Percentiles rank a stretch among this genome's conserved stretches.
These are phyloP conservation scores for Fusarium nanum DNA, from an alignment of 2,329 filamentous ascomycete species.

Conservation along the genomic window DNA sequence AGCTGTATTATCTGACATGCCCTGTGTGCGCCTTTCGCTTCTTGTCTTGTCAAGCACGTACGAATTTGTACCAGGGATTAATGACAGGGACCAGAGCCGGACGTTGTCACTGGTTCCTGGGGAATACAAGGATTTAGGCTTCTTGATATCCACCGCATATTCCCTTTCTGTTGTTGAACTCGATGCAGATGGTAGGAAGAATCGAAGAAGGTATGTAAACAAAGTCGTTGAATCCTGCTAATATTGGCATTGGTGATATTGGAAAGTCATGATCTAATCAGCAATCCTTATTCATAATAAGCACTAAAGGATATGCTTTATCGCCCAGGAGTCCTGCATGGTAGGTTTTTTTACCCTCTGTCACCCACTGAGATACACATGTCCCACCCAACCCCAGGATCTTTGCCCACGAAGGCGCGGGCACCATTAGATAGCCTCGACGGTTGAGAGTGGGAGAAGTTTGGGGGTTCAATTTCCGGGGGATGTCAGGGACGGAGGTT, in stretches of 20 bases:
- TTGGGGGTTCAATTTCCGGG: constrained; percentile 31
- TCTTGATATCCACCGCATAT: constrained; percentile 4
- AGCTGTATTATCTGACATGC: constrained; percentile 11
- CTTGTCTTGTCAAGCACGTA: constrained; percentile 8
- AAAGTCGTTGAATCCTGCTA: not conserved
- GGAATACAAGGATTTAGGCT: constrained; percentile 18
- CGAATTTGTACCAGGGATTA: constrained; percentile 15
- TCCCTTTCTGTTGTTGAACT: not conserved
- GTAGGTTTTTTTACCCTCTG: not conserved
- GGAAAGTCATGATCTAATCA: not conserved
- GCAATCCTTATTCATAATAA: not conserved
- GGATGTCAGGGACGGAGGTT: constrained; percentile 9
- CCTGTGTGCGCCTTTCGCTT: constrained; percentile 30
- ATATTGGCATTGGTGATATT: not conserved
- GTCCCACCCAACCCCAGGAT: constrained; percentile 43
- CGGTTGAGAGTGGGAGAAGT: constrained; percentile 33
- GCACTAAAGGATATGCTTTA: not conserved
- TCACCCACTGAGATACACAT: constrained; percentile 13
- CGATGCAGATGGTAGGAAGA: not conserved
- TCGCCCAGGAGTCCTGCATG: not conserved
- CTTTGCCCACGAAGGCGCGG: constrained; percentile 33
- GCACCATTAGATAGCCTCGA: constrained; percentile 38
- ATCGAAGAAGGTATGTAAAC: not conserved
- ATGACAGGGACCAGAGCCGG: constrained; percentile 14
- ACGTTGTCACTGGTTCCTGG: constrained; percentile 31